A percentile compares a stretch with the other conserved stretches of the same genome.
phyloP scores from a whole-genome alignment of 441 rosid genomes.

The Daphne laureola region DNA sequence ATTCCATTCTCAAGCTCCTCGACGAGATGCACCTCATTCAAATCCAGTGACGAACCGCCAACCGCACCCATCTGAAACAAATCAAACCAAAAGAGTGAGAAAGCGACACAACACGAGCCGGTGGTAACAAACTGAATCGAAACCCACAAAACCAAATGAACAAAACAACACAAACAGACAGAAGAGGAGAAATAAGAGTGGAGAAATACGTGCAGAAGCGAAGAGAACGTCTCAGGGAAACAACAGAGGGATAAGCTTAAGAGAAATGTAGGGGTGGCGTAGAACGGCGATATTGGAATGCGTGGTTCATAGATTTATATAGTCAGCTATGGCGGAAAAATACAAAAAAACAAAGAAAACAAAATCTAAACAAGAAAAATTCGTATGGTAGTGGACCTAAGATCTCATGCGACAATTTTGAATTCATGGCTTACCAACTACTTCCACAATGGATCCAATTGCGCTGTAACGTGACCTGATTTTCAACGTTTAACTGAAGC shows the following conservation, averaged over 20 bases:
- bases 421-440: no score
- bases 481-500: no score
- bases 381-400: no score
- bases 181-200: not conserved
- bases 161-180: not conserved
- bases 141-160: not conserved
- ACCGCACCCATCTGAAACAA: slow-evolving; percentile 28
- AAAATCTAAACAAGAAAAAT: no score
- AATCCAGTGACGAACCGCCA: slow-evolving; percentile 54
- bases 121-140: slow-evolving; percentile 2
- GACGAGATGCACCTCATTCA: slow-evolving; percentile 61
- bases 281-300: slow-evolving; percentile 20
- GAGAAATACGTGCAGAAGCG: not conserved
- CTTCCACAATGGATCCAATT: no score
- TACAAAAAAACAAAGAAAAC: not conserved
- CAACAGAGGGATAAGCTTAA: slow-evolving; percentile 5
- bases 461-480: no score
- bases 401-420: no score
- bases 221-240: not conserved
- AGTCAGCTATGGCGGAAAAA: not conserved
- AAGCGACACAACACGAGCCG: not conserved
- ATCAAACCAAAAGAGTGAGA: slow-evolving; percentile 6
- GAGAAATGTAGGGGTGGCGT: slow-evolving; percentile 40
- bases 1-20: slow-evolving; percentile 51
- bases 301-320: slow-evolving; percentile 28